Percentiles rank a stretch among this genome's conserved stretches.
Evolutionary conservation across 495 filamentous ascomycete genomes (phyloP).

Genomic region (Aspergillus affinis): DNA sequence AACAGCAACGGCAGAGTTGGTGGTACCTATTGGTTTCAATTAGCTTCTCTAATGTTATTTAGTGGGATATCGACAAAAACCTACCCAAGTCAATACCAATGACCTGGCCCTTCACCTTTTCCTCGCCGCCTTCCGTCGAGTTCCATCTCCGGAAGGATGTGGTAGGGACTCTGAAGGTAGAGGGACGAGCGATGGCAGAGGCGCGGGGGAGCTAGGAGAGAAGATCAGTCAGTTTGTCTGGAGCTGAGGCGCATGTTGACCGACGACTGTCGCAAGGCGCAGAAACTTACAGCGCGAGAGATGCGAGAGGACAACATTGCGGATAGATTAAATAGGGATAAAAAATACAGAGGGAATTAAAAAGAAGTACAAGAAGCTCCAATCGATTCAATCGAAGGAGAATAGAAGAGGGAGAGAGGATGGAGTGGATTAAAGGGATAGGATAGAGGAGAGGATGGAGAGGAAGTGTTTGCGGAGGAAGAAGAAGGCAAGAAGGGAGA

Average conservation of each 20-base stretch:
- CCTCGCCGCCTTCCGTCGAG: conserved; percentile 77
- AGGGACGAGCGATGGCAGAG: conserved; percentile 48
- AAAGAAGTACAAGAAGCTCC: conserved; percentile 29
- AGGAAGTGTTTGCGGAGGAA: conserved; percentile 22
- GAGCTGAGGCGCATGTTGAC: conserved; percentile 19
- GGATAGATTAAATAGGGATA: conserved; percentile 29
- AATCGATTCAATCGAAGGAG: conserved; percentile 44
- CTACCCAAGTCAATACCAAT: conserved; percentile 98
- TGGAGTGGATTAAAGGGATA: conserved; percentile 28
- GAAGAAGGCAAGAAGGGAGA: conserved; percentile 28
- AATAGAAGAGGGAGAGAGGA: conserved; percentile 23
- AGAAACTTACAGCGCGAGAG: conserved; percentile 67
- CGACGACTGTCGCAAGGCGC: conserved; percentile 10
- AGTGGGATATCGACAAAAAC: conserved; percentile 31
- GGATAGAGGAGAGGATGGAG: conserved; percentile 26
- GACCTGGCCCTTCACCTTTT: conserved; percentile 90
- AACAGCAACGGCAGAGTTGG: conserved; percentile 95
- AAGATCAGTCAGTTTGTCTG: conserved; percentile 23
- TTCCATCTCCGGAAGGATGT: conserved; percentile 72
- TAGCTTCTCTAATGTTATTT: conserved; percentile 23
- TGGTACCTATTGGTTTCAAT: conserved; percentile 64
- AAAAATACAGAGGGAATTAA: conserved; percentile 39
- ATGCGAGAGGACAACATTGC: conserved; percentile 59
- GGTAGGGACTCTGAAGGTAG: conserved; percentile 54
- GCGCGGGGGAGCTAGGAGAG: conserved; percentile 42